phyloP scores from a whole-genome alignment of 2,329 filamentous ascomycete genomes.

The Fusarium algeriense region DNA sequence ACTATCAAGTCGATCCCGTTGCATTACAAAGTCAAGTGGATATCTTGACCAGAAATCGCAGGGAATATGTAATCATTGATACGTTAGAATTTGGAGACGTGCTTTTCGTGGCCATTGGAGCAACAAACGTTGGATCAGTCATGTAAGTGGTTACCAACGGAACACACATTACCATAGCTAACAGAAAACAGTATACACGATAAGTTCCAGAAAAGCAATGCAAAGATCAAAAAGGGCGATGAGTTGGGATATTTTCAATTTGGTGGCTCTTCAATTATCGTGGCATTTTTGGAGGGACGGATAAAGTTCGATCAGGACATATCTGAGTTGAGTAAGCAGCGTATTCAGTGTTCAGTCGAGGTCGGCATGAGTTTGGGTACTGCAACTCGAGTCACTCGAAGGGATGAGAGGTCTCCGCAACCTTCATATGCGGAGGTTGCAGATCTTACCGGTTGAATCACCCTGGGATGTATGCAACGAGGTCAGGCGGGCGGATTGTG shows the following conservation, averaged over 20 bases:
- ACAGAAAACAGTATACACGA: background rate
- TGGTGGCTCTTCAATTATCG: background rate
- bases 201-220: background rate
- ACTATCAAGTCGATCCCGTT: background rate
- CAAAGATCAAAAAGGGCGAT: background rate
- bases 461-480: too few relatives aligned
- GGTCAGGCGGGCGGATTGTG: too few relatives aligned
- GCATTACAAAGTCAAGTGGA: background rate
- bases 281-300: background rate
- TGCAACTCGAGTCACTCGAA: background rate
- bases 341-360: background rate
- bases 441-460: background rate
- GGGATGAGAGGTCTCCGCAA: background rate
- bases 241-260: background rate
- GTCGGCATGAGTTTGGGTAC: background rate
- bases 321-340: background rate
- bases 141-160: background rate
- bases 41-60: background rate
- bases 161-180: too few relatives aligned
- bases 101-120: background rate
- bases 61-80: background rate
- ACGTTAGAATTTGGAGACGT: background rate
- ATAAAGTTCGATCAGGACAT: background rate
- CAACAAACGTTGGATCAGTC: background rate
- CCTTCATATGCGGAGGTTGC: background rate